Conservation (phyloP, 306 rosid species). For the Amphicarpaea edgeworthii region DNA sequence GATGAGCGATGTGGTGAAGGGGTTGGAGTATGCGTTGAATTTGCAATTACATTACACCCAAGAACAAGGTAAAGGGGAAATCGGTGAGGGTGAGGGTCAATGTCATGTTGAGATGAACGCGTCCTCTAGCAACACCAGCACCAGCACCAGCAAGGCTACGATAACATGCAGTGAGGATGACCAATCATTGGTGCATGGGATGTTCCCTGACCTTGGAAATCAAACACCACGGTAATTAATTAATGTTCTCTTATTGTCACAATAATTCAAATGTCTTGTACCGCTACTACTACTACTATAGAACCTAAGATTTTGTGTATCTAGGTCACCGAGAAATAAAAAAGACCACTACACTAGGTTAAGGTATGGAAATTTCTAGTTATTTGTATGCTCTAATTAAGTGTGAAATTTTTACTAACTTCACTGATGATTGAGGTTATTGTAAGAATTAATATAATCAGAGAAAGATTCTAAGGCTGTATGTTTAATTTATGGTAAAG, state of each 20-base stretch:
- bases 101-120: not conserved
- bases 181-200: slow-evolving; percentile 38
- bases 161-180: slow-evolving; percentile 36
- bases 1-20: slow-evolving; percentile 61
- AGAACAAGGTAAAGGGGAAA: not conserved
- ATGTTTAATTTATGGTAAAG: no score
- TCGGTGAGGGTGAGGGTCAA: not conserved
- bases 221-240: slow-evolving; percentile 7
- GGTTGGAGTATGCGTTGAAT: slow-evolving; percentile 47
- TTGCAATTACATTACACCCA: slow-evolving; percentile 31
- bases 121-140: slow-evolving; percentile 17
- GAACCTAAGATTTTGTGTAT: no score
- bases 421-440: no score
- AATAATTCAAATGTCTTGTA: no score
- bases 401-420: no score
- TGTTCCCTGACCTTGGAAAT: slow-evolving; percentile 25
- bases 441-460: no score
- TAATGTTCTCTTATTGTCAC: not conserved
- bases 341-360: no score
- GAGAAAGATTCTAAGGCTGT: no score
- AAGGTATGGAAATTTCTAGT: no score
- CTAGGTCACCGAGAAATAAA: not conserved
- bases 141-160: slow-evolving; percentile 12
- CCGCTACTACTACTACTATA: no score
- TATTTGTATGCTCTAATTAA: no score